A percentile compares a stretch with the other conserved stretches of the same genome.
Conservation (phyloP, 2,329 filamentous ascomycete genomes). For the Colletotrichum musicola region DNA sequence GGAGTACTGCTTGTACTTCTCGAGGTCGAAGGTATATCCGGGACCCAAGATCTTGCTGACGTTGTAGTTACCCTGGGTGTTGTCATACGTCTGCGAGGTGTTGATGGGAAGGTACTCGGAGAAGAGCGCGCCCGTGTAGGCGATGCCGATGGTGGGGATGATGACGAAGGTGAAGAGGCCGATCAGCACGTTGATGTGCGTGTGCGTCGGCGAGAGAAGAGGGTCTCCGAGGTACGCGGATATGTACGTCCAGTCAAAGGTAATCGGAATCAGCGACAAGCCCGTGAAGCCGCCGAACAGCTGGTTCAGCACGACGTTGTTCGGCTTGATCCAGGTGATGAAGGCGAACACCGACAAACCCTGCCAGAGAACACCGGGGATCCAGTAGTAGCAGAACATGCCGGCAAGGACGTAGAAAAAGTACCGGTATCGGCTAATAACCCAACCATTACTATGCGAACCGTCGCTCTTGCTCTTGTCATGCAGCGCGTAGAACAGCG, state of each 20-base stretch:
- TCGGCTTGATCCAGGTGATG: slow-evolving; percentile 70
- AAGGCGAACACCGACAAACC: slow-evolving; percentile 66
- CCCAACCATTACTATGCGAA: slow-evolving; percentile 57
- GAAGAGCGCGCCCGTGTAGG: slow-evolving; percentile 59
- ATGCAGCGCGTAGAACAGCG: slow-evolving; percentile 60
- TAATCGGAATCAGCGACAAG: slow-evolving; percentile 70
- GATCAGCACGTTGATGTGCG: slow-evolving; percentile 31
- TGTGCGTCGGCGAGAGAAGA: slow-evolving; percentile 39
- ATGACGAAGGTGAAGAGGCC: slow-evolving; percentile 28
- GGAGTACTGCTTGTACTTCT: slow-evolving; percentile 64
- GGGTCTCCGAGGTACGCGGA: slow-evolving; percentile 55
- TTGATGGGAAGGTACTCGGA: slow-evolving; percentile 69
- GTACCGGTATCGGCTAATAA: slow-evolving; percentile 45
- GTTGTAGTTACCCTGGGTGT: slow-evolving; percentile 64
- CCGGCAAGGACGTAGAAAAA: slow-evolving; percentile 56
- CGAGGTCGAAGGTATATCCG: slow-evolving; percentile 68
- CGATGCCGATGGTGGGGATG: slow-evolving; percentile 56
- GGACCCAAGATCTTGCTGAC: slow-evolving; percentile 64
- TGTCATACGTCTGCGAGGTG: slow-evolving; percentile 67
- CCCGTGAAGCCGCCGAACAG: slow-evolving; percentile 70
- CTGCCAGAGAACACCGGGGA: slow-evolving; percentile 63
- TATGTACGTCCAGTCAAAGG: slow-evolving; percentile 65
- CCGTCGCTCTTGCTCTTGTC: slow-evolving; percentile 56
- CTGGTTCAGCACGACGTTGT: slow-evolving; percentile 70
- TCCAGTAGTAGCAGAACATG: slow-evolving; percentile 66